A percentile compares a stretch with the other conserved stretches of the same genome.
Evolutionary conservation across 2,329 filamentous ascomycete species (phyloP).

Genomic region (Colletotrichum sublineola): DNA sequence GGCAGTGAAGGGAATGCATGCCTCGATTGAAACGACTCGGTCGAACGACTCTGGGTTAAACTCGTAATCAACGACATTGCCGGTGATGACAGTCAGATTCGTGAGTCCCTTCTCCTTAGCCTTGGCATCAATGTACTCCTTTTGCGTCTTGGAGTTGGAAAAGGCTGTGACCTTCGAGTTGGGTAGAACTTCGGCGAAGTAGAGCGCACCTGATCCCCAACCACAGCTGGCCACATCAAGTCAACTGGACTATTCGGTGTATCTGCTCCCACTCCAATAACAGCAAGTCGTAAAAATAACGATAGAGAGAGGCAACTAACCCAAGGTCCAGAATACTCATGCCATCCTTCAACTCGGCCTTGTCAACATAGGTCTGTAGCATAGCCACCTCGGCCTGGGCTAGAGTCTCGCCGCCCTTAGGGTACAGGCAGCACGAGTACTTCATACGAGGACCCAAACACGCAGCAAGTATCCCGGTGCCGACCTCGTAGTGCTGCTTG

Average conservation of each 20-base stretch:
- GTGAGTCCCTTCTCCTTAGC: conserved; percentile 67
- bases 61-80: conserved; percentile 75
- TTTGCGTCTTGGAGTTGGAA: conserved; percentile 78
- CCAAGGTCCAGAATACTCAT: conserved; percentile 74
- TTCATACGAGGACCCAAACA: conserved; percentile 79
- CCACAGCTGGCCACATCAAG: conserved; percentile 65
- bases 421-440: conserved; percentile 77
- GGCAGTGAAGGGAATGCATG: conserved; percentile 22
- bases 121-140: conserved; percentile 73
- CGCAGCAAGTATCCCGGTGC: conserved; percentile 71
- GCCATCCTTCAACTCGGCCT: conserved; percentile 70
- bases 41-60: conserved; percentile 72
- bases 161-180: conserved; percentile 74
- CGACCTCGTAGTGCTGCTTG: conserved; percentile 80
- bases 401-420: conserved; percentile 71
- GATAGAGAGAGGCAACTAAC: conserved; percentile 51
- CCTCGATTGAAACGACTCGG: conserved; percentile 75
- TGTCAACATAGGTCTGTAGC: conserved; percentile 73
- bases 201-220: conserved; percentile 76
- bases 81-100: conserved; percentile 75
- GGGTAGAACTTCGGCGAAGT: conserved; percentile 75
- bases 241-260: conserved; percentile 7
- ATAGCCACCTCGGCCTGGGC: conserved; percentile 76
- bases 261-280: not conserved
- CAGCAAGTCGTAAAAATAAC: conserved; percentile 26